Evolutionary conservation across 2,329 filamentous ascomycete genomes (phyloP), one percentile per base, ranked within the genome.

Genomic region (Nakataea oryzae): DNA sequence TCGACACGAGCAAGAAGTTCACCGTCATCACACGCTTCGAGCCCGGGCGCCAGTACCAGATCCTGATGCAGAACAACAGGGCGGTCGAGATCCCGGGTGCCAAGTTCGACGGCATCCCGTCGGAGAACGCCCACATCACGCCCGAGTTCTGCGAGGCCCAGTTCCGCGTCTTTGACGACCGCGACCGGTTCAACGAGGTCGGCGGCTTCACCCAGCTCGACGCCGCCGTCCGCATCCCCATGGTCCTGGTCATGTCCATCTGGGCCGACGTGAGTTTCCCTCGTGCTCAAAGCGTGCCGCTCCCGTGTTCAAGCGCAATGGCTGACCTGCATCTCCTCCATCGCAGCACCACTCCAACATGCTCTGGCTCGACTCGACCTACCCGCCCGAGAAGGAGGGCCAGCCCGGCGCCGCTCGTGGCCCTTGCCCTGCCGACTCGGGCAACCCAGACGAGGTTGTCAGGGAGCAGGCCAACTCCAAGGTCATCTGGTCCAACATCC

Each of bases 11-110:
- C 67, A 77, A 78, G 69, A 79, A 80, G 63, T 78, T 87, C 70
- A 87, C 84, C 26, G 82, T 86, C 41, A 80, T 87, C 61, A 85
- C 83, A 13, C 83, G 85, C 67, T 87, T 86, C 74, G 75, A 78
- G 68, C 72, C 71, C 63, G 79, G 77, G 58, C 71, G 77, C 66
- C 74, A 73, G 65, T 78, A 78, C 61, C 82, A 84, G 67, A 77
- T 84, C 71, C 86, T 86, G 71, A 77, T 86, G 50, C 84, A 87
- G 72, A 72, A 80, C 70, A 82, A 81, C 66, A 74, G 74, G 29
- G 76, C 81, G 62, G 80, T 84, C 67, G 75, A 79, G 67, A 70
- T 73, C 64, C 67, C 69, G 58, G 81, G 84, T 69, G 70, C 72
- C 27, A 69, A 69, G 62, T 68, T 70, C 26, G 59, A 55, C n/a